A percentile compares a stretch with the other conserved stretches of the same genome.
These are phyloP conservation scores for Aspergillus calidoustus DNA, from an alignment of 2,329 filamentous ascomycete species.

Conservation along the genomic window DNA sequence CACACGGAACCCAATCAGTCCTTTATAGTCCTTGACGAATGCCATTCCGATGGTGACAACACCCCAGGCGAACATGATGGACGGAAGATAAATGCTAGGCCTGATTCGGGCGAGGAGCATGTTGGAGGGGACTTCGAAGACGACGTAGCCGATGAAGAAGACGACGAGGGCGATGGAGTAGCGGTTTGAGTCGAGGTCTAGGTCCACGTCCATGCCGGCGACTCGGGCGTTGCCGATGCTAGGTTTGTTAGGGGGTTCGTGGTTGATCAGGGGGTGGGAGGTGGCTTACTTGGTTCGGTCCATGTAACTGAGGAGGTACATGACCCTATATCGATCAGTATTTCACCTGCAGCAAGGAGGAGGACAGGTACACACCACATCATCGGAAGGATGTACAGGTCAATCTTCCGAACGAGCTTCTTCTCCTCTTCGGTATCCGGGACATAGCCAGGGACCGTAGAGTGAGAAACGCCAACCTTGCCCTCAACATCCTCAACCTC, in stretches of 20 bases:
- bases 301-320: conserved; percentile 8
- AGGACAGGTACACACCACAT: neutral
- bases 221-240: conserved; percentile 9
- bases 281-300: conserved; percentile 5
- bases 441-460: neutral
- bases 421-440: conserved; percentile 2
- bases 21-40: neutral
- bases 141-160: conserved; percentile 7
- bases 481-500: conserved; percentile 8
- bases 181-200: neutral
- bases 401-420: conserved; percentile 8
- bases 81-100: conserved; percentile 1
- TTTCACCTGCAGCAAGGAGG: too few relatives aligned
- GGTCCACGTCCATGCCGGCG: conserved; percentile 7
- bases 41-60: conserved; percentile 4
- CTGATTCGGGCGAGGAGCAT: conserved; percentile 6
- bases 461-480: neutral
- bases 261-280: neutral
- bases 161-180: conserved; percentile 6
- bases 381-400: neutral
- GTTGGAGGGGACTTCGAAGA: conserved; percentile 7
- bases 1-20: neutral
- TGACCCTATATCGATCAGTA: neutral
- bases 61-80: conserved; percentile 9
- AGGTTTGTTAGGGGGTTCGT: neutral